Evolutionary conservation across 257 asterid species (phyloP).

Genomic region (Catharanthus roseus): DNA sequence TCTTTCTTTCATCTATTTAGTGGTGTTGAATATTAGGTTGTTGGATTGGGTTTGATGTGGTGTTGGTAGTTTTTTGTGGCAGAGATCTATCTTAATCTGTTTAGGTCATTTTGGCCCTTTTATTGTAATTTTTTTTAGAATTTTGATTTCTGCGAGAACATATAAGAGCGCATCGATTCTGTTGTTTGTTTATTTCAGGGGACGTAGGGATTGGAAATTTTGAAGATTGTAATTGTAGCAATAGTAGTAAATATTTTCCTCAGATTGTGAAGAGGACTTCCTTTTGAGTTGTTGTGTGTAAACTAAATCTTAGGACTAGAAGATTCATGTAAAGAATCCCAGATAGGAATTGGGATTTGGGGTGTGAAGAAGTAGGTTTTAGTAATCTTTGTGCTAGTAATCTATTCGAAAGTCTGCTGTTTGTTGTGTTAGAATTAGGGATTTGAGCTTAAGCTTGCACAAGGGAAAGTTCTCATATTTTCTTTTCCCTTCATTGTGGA

Average conservation of each 20-base stretch:
- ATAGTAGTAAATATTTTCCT: neutral
- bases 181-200: conserved; percentile 14
- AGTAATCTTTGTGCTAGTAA: neutral
- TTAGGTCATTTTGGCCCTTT: neutral
- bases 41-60: conserved; percentile 43
- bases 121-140: neutral
- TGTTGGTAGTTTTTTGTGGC: conserved; percentile 39
- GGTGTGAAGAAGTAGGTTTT: neutral
- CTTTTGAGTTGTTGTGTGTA: neutral
- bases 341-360: neutral
- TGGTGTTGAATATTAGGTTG: conserved; percentile 21
- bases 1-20: conserved; percentile 13
- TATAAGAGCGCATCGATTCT: neutral
- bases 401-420: conserved; percentile 13
- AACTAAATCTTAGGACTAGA: neutral
- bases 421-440: conserved; percentile 7
- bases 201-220: conserved; percentile 10
- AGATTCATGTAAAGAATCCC: neutral
- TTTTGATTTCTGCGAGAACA: conserved; percentile 7
- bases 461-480: conserved; percentile 15
- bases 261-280: conserved; percentile 1
- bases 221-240: conserved; percentile 11
- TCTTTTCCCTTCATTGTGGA: conserved; percentile 13
- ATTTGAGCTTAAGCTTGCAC: neutral
- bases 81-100: conserved; percentile 36